These are phyloP conservation scores for Glycine soja DNA, from an alignment of 306 rosid genomes.

Conservation along the genomic window DNA sequence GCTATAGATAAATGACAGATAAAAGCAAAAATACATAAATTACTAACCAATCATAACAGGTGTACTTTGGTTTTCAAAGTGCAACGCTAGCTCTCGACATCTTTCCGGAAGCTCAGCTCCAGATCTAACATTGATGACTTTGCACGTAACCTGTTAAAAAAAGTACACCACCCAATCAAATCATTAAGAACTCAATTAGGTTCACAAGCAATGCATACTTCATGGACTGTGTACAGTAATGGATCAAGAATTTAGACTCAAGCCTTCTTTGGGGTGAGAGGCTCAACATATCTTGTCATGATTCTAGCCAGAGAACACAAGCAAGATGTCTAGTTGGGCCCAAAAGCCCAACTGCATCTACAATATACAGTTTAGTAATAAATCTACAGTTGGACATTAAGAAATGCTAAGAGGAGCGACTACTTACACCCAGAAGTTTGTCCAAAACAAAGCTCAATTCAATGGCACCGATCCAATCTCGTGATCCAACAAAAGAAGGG, in stretches of 20 bases:
- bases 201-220: constrained; percentile 14
- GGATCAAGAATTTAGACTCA: constrained; percentile 13
- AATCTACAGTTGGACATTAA: constrained; percentile 25
- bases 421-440: constrained; percentile 93
- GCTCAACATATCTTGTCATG: constrained; percentile 30
- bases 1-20: constrained; percentile 13
- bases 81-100: constrained; percentile 94
- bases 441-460: constrained; percentile 97
- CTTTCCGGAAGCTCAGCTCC: constrained; percentile 98
- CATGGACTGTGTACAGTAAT: constrained; percentile 29
- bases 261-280: background rate
- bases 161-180: constrained; percentile 40
- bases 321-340: constrained; percentile 29
- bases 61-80: constrained; percentile 93
- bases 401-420: constrained; percentile 14
- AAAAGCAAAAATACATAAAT: background rate
- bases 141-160: constrained; percentile 82
- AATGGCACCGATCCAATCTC: constrained; percentile 98
- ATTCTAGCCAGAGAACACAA: constrained; percentile 34
- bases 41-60: constrained; percentile 93
- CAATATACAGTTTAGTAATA: constrained; percentile 12
- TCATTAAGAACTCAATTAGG: constrained; percentile 22
- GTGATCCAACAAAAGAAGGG: constrained; percentile 81
- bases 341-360: constrained; percentile 11
- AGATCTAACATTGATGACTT: constrained; percentile 86